Base-by-base conservation (phyloP, 2,329 filamentous ascomycete species). In the Zopfia rhizophila region DNA sequence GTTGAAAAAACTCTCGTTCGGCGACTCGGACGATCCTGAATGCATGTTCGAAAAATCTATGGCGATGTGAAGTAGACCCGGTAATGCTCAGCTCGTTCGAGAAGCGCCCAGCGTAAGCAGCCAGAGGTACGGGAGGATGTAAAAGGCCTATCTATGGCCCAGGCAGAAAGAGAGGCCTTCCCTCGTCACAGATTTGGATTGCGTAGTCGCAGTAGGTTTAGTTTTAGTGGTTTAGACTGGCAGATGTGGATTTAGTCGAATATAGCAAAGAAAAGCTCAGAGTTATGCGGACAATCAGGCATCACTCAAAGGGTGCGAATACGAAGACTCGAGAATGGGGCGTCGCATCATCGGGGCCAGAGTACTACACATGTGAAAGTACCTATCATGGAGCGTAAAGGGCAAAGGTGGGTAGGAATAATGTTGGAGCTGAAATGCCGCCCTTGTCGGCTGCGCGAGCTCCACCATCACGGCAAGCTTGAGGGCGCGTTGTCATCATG, bases 1-100 rank as follows among this genome's bases (percentile, higher is more conserved):
- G 67, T 84, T 84, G 73, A 84, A 83, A 69, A 78, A 83, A 53
- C 29, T 52, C 25, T 77, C 76, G 30, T 79, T 78, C 5, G 67
- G 66, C 42, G 68, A 69, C 38, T 69, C 67, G 14, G 66, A 61
- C 8, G 53, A 63, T 35, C 52, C 48, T 38, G 58, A 60, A 48
- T 64, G 56, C 66, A 71, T 70, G 22, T 28, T 55, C 35, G 37
- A 49, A 30, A 35, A 31, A 33, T 31, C 28, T 50, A 38, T 29
- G 25, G 42, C 41, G 42, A 31, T 44, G 47, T 43, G 41, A 16
- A 45, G 40, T 25, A 27, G 24, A 30, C 32, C 14, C 31, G 30
- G 24, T 14, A 16, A 19, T 35, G 24, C 28, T 44, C 43, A 47
- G 38, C 38, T 46, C 25, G 23, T 21, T 45, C 14, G n/a, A 16